Evolutionary conservation across 345 rosid genomes (phyloP).

Genomic region (Cardamine resedifolia): DNA sequence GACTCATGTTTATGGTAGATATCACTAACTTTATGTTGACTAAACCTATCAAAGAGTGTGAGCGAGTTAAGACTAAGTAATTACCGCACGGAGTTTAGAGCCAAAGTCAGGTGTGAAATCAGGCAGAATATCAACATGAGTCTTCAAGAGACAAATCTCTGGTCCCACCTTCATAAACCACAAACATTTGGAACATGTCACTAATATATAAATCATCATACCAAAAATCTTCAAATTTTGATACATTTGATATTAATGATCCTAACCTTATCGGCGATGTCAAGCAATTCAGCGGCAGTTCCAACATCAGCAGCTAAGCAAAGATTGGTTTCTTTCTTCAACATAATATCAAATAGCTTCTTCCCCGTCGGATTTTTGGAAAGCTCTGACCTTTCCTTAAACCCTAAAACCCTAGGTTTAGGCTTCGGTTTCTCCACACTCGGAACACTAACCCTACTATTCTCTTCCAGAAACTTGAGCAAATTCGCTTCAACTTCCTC

Average conservation of each 20-base stretch:
- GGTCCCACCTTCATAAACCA: slow-evolving; percentile 75
- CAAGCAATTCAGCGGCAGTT: slow-evolving; percentile 84
- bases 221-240: neutral
- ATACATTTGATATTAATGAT: neutral
- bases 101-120: slow-evolving; percentile 95
- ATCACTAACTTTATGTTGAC: neutral
- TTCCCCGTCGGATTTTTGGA: slow-evolving; percentile 75
- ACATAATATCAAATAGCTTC: slow-evolving; percentile 79
- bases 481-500: slow-evolving; percentile 61
- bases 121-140: slow-evolving; percentile 93
- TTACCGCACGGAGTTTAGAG: slow-evolving; percentile 78
- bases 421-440: slow-evolving; percentile 42
- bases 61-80: neutral
- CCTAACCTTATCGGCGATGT: slow-evolving; percentile 76
- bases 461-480: slow-evolving; percentile 74
- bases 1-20: neutral
- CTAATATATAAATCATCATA: neutral
- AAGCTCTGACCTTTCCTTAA: slow-evolving; percentile 63
- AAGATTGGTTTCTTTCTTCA: slow-evolving; percentile 80
- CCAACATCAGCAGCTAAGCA: slow-evolving; percentile 98
- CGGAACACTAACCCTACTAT: slow-evolving; percentile 67
- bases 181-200: slow-evolving; percentile 3
- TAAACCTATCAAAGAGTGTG: neutral
- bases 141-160: slow-evolving; percentile 89
- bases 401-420: slow-evolving; percentile 51